These are phyloP conservation scores for Fraxinus albicans DNA, from an alignment of 305 asterid species.

Conservation along the genomic window DNA sequence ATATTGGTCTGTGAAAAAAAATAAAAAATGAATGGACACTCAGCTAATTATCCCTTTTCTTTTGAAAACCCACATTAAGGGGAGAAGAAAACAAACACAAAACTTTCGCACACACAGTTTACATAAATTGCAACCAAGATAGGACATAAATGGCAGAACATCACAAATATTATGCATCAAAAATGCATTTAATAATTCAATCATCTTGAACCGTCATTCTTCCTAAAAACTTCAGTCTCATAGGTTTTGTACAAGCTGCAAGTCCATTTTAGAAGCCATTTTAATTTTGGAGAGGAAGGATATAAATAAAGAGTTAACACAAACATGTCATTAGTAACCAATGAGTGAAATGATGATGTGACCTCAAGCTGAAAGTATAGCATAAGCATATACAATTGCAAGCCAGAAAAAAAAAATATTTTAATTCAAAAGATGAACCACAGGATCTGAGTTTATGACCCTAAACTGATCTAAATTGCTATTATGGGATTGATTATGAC, in stretches of 20 bases:
- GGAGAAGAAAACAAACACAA: slow-evolving; percentile 4
- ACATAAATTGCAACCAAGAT: neutral
- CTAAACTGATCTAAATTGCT: neutral
- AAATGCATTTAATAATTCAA: neutral
- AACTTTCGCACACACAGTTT: neutral
- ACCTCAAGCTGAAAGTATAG: neutral
- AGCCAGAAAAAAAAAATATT: neutral
- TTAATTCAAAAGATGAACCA: neutral
- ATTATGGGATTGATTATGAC: neutral
- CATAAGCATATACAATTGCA: neutral
- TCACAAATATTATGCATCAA: neutral
- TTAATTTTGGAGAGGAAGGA: neutral
- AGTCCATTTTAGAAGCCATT: neutral
- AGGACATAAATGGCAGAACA: neutral
- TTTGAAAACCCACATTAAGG: neutral
- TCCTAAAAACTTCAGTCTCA: neutral
- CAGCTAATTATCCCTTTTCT: slow-evolving; percentile 13
- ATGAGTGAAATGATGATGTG: neutral
- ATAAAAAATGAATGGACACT: slow-evolving; percentile 17
- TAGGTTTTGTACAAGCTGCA: neutral
- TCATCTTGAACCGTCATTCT: neutral
- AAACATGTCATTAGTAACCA: neutral
- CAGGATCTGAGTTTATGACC: neutral
- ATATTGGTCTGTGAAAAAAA: slow-evolving; percentile 47
- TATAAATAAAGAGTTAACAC: neutral